These are phyloP conservation scores for Thermothielavioides terrestris DNA, from an alignment of 495 filamentous ascomycete genomes.

Conservation along the genomic window DNA sequence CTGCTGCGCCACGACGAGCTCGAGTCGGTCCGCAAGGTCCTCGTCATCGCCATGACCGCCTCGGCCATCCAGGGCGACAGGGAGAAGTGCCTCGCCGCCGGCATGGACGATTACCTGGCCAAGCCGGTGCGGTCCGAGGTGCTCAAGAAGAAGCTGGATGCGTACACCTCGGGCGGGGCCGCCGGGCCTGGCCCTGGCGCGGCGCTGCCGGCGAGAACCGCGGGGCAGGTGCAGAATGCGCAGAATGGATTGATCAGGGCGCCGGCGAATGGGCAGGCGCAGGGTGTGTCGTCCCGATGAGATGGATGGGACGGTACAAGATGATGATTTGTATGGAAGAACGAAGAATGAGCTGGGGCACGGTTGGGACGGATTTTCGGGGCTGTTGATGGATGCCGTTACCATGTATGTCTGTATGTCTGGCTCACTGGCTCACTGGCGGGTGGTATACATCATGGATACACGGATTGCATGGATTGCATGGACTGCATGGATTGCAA, in stretches of 20 bases:
- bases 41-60: constrained; percentile 92
- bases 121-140: constrained; percentile 75
- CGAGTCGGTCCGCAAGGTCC: constrained; percentile 60
- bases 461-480: neutral
- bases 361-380: no score
- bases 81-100: constrained; percentile 83
- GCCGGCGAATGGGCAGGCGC: no score
- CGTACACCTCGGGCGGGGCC: constrained; percentile 34
- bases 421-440: neutral
- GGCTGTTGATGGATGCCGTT: no score
- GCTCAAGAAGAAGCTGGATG: constrained; percentile 66
- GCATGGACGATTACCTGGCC: constrained; percentile 93
- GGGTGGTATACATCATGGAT: no score
- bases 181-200: neutral
- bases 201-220: neutral
- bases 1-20: constrained; percentile 66
- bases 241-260: no score
- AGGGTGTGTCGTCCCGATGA: no score
- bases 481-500: neutral
- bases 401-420: no score
- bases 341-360: no score
- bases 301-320: no score
- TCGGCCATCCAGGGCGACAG: constrained; percentile 84
- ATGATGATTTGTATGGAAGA: no score
- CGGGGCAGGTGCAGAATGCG: neutral